Conservation (phyloP, 805 yeast species). For the Danielia reshetovae region DNA sequence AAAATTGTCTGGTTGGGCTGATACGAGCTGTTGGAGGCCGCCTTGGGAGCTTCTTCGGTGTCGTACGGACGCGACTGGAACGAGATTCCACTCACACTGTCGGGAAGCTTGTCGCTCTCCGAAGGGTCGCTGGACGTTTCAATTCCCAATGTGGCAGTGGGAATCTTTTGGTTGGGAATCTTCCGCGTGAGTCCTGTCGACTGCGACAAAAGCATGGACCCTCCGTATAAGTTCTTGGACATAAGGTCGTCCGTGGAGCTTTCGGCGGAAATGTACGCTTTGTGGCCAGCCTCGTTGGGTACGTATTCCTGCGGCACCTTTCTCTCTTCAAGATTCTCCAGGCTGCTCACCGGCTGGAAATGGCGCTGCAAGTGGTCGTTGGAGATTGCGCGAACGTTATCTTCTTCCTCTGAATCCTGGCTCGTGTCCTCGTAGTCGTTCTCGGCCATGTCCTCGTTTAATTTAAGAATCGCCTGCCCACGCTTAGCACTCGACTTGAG, state of each 20-base stretch:
- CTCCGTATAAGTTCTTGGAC: slow-evolving; percentile 36
- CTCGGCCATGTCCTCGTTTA: slow-evolving; percentile 35
- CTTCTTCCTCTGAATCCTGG: slow-evolving; percentile 17
- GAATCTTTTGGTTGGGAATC: slow-evolving; percentile 13
- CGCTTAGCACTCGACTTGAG: slow-evolving; percentile 34
- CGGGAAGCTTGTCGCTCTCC: slow-evolving; percentile 4
- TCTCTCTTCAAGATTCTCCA: background rate
- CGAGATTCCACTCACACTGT: background rate
- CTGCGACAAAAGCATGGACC: slow-evolving; percentile 39
- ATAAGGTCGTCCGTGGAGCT: slow-evolving; percentile 27
- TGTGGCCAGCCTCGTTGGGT: slow-evolving; percentile 1
- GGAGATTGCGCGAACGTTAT: background rate
- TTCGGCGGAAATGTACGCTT: slow-evolving; percentile 9
- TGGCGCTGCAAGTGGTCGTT: background rate
- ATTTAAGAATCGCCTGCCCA: slow-evolving; percentile 36
- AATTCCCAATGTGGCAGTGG: no score
- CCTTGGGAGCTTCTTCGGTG: slow-evolving; percentile 20
- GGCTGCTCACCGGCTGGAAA: background rate
- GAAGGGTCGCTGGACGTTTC: slow-evolving; percentile 6
- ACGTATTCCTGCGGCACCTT: background rate
- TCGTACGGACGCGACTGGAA: background rate
- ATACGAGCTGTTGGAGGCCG: slow-evolving; percentile 32
- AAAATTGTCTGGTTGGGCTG: slow-evolving; percentile 42
- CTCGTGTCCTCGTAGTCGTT: slow-evolving; percentile 36
- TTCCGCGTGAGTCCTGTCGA: slow-evolving; percentile 40